Conservation (phyloP, 2,329 filamentous ascomycete genomes). For the Fusarium proliferatum region DNA sequence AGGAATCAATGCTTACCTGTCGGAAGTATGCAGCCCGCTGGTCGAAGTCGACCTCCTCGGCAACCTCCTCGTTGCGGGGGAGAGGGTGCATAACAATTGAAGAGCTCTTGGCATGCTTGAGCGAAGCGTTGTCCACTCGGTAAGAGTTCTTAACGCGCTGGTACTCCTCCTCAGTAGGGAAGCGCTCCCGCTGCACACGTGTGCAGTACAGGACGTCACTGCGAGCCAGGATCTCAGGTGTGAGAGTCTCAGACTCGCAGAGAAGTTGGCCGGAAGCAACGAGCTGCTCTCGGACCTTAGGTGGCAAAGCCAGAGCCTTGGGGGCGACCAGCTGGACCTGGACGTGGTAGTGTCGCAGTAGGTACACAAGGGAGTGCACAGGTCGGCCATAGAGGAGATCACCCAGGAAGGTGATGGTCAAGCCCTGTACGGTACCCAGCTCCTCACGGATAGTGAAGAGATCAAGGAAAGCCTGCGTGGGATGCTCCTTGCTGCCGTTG, state of each 20-base stretch:
- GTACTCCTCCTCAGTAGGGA: slow-evolving; percentile 82
- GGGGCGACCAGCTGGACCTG: slow-evolving; percentile 92
- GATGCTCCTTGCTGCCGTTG: slow-evolving; percentile 95
- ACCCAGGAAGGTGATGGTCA: slow-evolving; percentile 96
- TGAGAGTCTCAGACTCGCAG: slow-evolving; percentile 80
- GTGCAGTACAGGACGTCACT: slow-evolving; percentile 98
- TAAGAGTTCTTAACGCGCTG: slow-evolving; percentile 90
- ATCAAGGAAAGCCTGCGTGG: slow-evolving; percentile 96
- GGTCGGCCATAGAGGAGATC: slow-evolving; percentile 94
- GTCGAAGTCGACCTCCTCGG: slow-evolving; percentile 97
- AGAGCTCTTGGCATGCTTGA: slow-evolving; percentile 90
- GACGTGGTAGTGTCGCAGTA: slow-evolving; percentile 96
- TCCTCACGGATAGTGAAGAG: slow-evolving; percentile 99
- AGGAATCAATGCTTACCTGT: slow-evolving; percentile 76
- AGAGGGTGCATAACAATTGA: slow-evolving; percentile 97
- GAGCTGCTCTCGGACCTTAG: slow-evolving; percentile 78
- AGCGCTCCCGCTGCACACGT: slow-evolving; percentile 95
- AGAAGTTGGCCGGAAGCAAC: slow-evolving; percentile 79
- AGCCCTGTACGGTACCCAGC: slow-evolving; percentile 90
- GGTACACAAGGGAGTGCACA: slow-evolving; percentile 93
- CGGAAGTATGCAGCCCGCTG: slow-evolving; percentile 97
- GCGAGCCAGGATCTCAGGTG: slow-evolving; percentile 84
- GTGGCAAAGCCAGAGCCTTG: slow-evolving; percentile 79
- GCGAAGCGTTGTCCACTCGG: slow-evolving; percentile 87
- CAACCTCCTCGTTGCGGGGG: slow-evolving; percentile 91